Base-by-base conservation (phyloP, 1,139 yeast species). In the Magnusiomyces fungicola region DNA sequence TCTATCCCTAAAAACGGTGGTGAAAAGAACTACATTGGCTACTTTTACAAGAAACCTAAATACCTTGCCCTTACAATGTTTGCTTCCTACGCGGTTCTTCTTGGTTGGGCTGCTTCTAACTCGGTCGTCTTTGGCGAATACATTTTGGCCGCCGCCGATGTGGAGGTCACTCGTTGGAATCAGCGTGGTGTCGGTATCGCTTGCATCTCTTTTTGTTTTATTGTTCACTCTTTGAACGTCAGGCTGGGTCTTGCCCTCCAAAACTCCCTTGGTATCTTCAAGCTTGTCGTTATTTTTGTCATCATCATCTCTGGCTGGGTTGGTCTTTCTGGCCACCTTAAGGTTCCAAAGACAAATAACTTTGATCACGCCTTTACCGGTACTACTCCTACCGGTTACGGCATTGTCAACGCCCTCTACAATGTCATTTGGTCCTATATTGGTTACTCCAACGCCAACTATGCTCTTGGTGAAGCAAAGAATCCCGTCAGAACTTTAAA, bases 1-100 rank as follows among this genome's bases (percentile, higher is more conserved):
- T 88, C 87, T 38, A 79, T 86, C 56, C 92, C 94, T 32, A 78
- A 83, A 66, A 85, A 86, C 61, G 96, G 96, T 56, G 96, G 95
- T 56, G 95, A 86, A 63, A 85, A 86, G 68, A 84, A 84, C 61
- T 87, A 86, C 63, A 71, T 87, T 58, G 94, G 85, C 64, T 81
- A 78, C 59, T 79, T 85, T 55, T 86, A 74, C 68, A 73, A 71
- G 48, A 78, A 74, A 60, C 96, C 96, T 27, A 78, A 73, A 61
- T 81, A 81, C 59, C 72, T 87, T 53, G 75, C 82, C 46, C 78
- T 87, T 21, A 81, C 87, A 48, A 78, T 84, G 80, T 86, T 84
- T 61, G 88, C 87, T 1, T 69, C 88, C 3, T 84, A 85, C 61
- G 81, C 80, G 24, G 81, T 86, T 61, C 76, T 85, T 62, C 72